phyloP scores from a whole-genome alignment of 2,329 filamentous ascomycete genomes.

The Scedosporium aurantiacum region DNA sequence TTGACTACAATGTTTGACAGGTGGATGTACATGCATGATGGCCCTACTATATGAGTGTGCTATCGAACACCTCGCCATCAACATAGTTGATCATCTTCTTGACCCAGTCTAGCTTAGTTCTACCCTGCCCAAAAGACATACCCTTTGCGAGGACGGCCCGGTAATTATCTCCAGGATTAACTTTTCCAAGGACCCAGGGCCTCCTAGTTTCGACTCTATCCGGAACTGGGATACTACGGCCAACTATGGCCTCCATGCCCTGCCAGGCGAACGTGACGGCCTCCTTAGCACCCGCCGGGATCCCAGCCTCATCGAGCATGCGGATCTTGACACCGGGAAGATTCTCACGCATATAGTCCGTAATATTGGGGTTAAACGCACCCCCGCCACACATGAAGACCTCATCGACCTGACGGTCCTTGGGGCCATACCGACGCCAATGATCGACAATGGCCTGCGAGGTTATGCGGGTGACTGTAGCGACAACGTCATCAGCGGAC shows the following conservation, averaged over 20 bases:
- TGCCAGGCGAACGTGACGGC: constrained; percentile 45
- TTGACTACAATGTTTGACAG: too few species aligned
- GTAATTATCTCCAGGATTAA: constrained; percentile 43
- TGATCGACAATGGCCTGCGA: constrained; percentile 44
- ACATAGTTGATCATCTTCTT: constrained; percentile 39
- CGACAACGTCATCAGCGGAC: constrained; percentile 39
- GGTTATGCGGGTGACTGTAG: constrained; percentile 48
- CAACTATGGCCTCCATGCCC: constrained; percentile 47
- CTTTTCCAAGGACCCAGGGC: constrained; percentile 42
- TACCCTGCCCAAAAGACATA: constrained; percentile 35
- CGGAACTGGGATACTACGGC: constrained; percentile 42
- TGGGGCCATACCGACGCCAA: constrained; percentile 31
- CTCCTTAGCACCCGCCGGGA: constrained; percentile 47
- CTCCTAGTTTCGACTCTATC: constrained; percentile 37
- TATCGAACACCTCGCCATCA: constrained; percentile 33
- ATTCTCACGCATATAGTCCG: constrained; percentile 34
- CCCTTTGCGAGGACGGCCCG: constrained; percentile 39
- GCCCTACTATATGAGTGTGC: background rate
- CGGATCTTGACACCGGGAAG: constrained; percentile 37
- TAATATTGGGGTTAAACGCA: constrained; percentile 47
- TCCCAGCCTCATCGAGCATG: constrained; percentile 46
- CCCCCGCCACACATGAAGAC: constrained; percentile 52
- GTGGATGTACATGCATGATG: too few species aligned
- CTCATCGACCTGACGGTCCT: constrained; percentile 29
- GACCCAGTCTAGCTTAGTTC: constrained; percentile 32